Base-by-base conservation (phyloP, 2,329 filamentous ascomycete species). In the Aspergillus terreus region DNA sequence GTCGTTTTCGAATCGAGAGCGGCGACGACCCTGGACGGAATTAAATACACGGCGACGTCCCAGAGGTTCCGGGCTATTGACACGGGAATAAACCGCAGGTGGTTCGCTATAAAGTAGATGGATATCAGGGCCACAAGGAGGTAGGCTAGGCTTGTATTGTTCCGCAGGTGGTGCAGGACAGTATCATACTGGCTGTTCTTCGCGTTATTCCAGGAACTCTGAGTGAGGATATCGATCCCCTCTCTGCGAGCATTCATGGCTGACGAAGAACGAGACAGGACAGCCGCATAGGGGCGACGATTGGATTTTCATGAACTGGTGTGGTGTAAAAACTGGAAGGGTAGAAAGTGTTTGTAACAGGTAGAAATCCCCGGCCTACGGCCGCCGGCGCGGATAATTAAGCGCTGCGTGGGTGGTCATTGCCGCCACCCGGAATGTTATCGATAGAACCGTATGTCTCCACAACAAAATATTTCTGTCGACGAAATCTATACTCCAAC, bases 1-100 rank as follows among this genome's bases (percentile, higher is more conserved):
- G 70, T 52, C 72, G 75, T 55, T 74, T 77, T 64, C 74, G 77
- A 55, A 80, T 76, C 78, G 74, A 83, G 67, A 42, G 71, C 68
- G 53, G 69, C 63, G 47, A 76, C 62, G 46, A 76, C 60, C 46
- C 64, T 64, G 11, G 70, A 69, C 7, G 74, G 74, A 3, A 65
- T 69, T 15, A 72, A 32, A 49, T 70, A 72, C 49, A 76, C 64
- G 19, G 71, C 32, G 7, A 68, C 51, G 58, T 71, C 67, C 71
- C 74, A 76, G 46, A 67, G 36, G 25, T 63, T 44, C n/a, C 55
- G 65, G 36, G 65, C 60, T 44, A 71, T 46, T 7, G 64, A 63
- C 27, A 63, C 56, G 5, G 66, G 65, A 12, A 66, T 47, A 21
- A 64, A 54, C 19, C 65, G 58, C 21, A 71, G 59, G 49, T 70